Percentiles rank a stretch among this genome's conserved stretches.
phyloP scores from a whole-genome alignment of 2,329 filamentous ascomycete genomes.

The Sporothrix variecibatus region DNA sequence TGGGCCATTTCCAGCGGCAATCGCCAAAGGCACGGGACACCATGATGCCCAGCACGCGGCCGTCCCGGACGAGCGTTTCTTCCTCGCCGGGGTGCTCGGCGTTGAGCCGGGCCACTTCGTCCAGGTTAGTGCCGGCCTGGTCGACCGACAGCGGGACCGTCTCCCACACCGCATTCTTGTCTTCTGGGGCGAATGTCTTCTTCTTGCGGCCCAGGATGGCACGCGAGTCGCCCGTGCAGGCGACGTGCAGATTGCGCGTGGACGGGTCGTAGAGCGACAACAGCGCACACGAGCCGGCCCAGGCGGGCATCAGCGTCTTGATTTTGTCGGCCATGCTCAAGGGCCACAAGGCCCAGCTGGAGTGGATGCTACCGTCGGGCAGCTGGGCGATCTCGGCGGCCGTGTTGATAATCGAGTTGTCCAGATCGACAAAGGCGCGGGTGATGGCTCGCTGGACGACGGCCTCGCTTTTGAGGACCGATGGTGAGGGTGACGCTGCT shows the following conservation, averaged over 20 bases:
- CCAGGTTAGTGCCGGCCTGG: slow-evolving; percentile 86
- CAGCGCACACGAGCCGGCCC: slow-evolving; percentile 93
- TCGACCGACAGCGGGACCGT: slow-evolving; percentile 88
- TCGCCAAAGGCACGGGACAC: slow-evolving; percentile 94
- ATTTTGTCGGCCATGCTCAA: slow-evolving; percentile 71
- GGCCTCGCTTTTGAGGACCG: neutral
- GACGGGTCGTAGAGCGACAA: slow-evolving; percentile 93
- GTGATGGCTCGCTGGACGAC: slow-evolving; percentile 89
- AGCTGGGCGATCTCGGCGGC: slow-evolving; percentile 78
- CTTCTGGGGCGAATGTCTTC: slow-evolving; percentile 32
- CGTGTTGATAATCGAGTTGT: slow-evolving; percentile 91
- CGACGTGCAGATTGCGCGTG: slow-evolving; percentile 84
- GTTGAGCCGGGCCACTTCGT: slow-evolving; percentile 79
- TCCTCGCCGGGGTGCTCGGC: slow-evolving; percentile 87
- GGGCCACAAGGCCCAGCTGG: neutral
- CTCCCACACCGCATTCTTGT: slow-evolving; percentile 66
- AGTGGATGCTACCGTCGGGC: neutral
- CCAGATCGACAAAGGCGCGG: slow-evolving; percentile 81
- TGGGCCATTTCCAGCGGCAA: slow-evolving; percentile 93
- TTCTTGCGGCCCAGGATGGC: slow-evolving; percentile 75
- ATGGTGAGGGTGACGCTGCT: slow-evolving; percentile 67
- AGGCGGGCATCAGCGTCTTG: slow-evolving; percentile 82
- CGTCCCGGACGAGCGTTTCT: slow-evolving; percentile 75
- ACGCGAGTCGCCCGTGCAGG: slow-evolving; percentile 93
- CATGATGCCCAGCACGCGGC: slow-evolving; percentile 87